These are phyloP conservation scores for Aspergillus persii DNA, from an alignment of 2,329 filamentous ascomycete genomes.

Conservation along the genomic window DNA sequence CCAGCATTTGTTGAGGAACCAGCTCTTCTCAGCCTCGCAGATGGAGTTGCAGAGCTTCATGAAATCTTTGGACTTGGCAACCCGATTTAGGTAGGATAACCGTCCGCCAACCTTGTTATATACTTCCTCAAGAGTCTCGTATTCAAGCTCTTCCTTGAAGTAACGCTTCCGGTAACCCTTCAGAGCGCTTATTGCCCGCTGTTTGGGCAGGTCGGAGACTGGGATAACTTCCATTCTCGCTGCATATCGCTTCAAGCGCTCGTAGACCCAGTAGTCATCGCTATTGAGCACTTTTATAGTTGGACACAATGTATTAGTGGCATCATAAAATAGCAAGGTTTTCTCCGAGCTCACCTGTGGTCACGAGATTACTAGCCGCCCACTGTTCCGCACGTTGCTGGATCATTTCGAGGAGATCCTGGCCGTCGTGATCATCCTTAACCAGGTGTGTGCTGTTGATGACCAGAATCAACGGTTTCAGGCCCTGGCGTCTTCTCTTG, in stretches of 20 bases:
- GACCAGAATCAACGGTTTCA: slow-evolving; percentile 80
- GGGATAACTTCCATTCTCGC: slow-evolving; percentile 93
- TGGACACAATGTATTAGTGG: slow-evolving; percentile 31
- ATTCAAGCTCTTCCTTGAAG: slow-evolving; percentile 58
- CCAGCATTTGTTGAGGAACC: slow-evolving; percentile 77
- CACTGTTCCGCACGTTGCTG: slow-evolving; percentile 96
- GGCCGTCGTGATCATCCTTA: slow-evolving; percentile 87
- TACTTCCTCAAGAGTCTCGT: slow-evolving; percentile 66
- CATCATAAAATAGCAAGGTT: background rate
- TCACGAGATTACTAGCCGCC: slow-evolving; percentile 88
- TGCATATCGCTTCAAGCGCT: slow-evolving; percentile 85
- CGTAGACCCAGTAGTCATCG: slow-evolving; percentile 98
- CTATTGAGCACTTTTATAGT: slow-evolving; percentile 72
- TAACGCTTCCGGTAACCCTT: slow-evolving; percentile 78
- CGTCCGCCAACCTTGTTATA: slow-evolving; percentile 87
- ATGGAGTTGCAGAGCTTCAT: slow-evolving; percentile 71
- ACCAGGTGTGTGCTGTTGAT: slow-evolving; percentile 93
- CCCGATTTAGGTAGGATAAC: slow-evolving; percentile 80
- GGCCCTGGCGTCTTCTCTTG: slow-evolving; percentile 55
- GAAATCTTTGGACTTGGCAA: slow-evolving; percentile 86
- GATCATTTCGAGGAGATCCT: slow-evolving; percentile 86
- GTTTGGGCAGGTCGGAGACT: slow-evolving; percentile 77
- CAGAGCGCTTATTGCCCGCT: slow-evolving; percentile 73
- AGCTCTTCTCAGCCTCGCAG: slow-evolving; percentile 68
- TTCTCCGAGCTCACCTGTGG: slow-evolving; percentile 48